Evolutionary conservation across 2,329 filamentous ascomycete genomes (phyloP), one percentile per base, ranked within the genome.

Genomic region (Neofusicoccum sp.): DNA sequence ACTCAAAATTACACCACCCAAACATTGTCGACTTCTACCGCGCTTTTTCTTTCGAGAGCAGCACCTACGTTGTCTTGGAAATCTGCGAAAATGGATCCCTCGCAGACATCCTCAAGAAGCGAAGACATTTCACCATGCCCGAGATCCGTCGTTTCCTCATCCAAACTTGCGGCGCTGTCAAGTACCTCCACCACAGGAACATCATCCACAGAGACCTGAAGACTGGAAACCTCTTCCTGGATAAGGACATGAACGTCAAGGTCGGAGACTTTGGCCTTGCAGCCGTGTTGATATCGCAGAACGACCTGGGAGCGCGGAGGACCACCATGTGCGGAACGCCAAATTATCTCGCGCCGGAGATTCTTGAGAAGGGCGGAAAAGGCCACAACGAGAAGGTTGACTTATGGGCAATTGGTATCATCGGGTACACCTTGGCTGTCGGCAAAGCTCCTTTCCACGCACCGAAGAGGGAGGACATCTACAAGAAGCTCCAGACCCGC

Each of bases 301-400:
- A 90, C 75, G 95, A 99, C 72, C 91, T 92, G 85, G 89, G 88
- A 76, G 92, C 86, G 69, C 87, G 95, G 67, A 86, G 96, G 71
- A 97, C 92, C 31, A 99, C 95, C 6, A 87, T 99, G 64, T 99
- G 95, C 70, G 95, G 95, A 64, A 99, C 95, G 4, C 95, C 95
- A 1, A 99, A 99, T 77, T 99, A 99, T 75, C 97, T 99, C 69
- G 95, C 95, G 0, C 95, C 95, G 0, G 95, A 99, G 73, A 97
- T 99, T 66, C 79, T 99, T 58, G 92, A 97, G 73, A 97, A 95
- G 81, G 92, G 90, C 37, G 95, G 92, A 73, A 92, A 94, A 71
- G 95, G 95, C 0, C 95, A 99, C 74, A 95, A 97, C 68, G 93
- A 98, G 74, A 97, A 96, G 82, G 95, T 99, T 3, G 95, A 99